Percentiles rank a stretch among this genome's conserved stretches.
phyloP scores from a whole-genome alignment of 2,329 filamentous ascomycete genomes.

The Coniochaeta hoffmannii region DNA sequence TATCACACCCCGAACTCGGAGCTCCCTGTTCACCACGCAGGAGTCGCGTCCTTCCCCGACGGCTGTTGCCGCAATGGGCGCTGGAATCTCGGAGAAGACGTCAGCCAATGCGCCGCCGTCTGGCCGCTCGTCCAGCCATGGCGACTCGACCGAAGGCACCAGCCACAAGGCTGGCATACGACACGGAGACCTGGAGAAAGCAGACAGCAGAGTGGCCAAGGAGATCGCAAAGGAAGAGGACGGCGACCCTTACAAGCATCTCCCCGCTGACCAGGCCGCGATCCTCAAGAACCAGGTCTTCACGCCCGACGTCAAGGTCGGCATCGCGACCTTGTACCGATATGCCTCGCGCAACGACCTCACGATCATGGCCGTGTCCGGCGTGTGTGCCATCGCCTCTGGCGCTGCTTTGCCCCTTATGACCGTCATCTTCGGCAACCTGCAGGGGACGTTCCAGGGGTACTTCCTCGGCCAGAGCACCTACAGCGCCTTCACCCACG shows the following conservation, averaged over 20 bases:
- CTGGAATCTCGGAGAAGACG: constrained; percentile 10
- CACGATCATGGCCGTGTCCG: constrained; percentile 53
- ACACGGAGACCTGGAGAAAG: constrained; percentile 25
- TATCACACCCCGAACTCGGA: not conserved
- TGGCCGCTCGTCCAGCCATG: constrained; percentile 26
- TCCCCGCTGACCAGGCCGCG: constrained; percentile 57
- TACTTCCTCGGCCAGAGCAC: constrained; percentile 45
- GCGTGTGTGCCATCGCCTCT: constrained; percentile 59
- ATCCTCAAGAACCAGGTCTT: constrained; percentile 63
- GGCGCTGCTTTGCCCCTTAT: constrained; percentile 73
- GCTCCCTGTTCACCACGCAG: not conserved
- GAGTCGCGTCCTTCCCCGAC: not conserved
- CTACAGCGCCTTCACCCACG: constrained; percentile 26
- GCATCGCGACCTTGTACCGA: constrained; percentile 58
- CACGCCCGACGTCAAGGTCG: constrained; percentile 55
- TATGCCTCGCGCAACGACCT: constrained; percentile 62
- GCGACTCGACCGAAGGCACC: constrained; percentile 22
- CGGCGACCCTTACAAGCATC: constrained; percentile 50
- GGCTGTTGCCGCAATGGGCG: constrained; percentile 1
- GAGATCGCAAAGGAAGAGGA: constrained; percentile 30
- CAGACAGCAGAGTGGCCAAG: constrained; percentile 33
- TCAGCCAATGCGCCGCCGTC: constrained; percentile 13
- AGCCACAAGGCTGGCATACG: constrained; percentile 1
- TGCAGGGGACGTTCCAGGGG: constrained; percentile 63
- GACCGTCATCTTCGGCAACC: constrained; percentile 72